Percentiles rank a stretch among this genome's conserved stretches.
Evolutionary conservation across 371 early-diverging fungal genomes (phyloP).

Genomic region (Phascolomyces articulosus): DNA sequence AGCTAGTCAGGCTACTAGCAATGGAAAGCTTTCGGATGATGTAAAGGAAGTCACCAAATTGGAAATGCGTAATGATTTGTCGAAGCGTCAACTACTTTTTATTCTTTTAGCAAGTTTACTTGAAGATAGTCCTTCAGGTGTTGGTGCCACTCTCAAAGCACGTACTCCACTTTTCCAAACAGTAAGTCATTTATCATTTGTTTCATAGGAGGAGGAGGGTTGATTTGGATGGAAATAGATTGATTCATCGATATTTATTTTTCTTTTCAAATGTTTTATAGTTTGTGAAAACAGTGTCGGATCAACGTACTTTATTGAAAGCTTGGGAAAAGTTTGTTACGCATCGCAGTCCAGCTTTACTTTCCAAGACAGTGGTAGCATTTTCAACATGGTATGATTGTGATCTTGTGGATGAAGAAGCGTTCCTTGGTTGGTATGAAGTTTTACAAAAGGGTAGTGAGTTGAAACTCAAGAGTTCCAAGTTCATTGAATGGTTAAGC

Average conservation of each 20-base stretch:
- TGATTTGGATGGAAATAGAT: too few species aligned
- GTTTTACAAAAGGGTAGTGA: conserved; percentile 47
- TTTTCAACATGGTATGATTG: conserved; percentile 69
- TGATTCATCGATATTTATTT: background rate
- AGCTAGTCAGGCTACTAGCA: conserved; percentile 12
- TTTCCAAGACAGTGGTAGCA: conserved; percentile 55
- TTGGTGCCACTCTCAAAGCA: conserved; percentile 27
- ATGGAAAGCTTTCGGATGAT: conserved; percentile 53
- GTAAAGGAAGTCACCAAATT: conserved; percentile 76
- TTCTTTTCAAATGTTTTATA: conserved; percentile 18
- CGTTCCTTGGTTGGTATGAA: conserved; percentile 66
- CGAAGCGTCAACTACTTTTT: conserved; percentile 66
- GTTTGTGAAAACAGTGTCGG: conserved; percentile 63
- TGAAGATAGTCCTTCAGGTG: conserved; percentile 39
- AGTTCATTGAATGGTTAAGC: conserved; percentile 72
- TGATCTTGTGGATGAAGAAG: conserved; percentile 78
- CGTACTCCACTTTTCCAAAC: conserved; percentile 58
- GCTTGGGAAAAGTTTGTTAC: conserved; percentile 68
- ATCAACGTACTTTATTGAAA: conserved; percentile 63
- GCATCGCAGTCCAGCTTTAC: conserved; percentile 49
- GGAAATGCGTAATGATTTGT: conserved; percentile 77
- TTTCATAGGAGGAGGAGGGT: too few species aligned
- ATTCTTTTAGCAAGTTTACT: conserved; percentile 64
- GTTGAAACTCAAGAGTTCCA: conserved; percentile 60
- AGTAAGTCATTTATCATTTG: conserved; percentile 27